Evolutionary conservation across 2,329 filamentous ascomycete species (phyloP), one percentile per base, ranked within the genome.

Genomic region (Didymella pomorum): DNA sequence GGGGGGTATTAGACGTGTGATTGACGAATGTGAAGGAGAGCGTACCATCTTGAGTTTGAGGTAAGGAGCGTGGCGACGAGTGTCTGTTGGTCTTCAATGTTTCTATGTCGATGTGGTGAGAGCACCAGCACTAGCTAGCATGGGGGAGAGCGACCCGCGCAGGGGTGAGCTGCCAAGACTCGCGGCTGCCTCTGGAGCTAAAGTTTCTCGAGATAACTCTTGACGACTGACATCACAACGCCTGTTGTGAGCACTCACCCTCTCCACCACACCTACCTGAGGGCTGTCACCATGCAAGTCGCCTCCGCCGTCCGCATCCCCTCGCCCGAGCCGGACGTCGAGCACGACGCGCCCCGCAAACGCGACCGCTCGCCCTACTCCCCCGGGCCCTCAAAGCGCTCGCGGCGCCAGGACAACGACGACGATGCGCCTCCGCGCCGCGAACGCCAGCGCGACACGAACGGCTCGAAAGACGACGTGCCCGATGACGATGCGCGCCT

Each of bases 401-500:
- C 79, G 80, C 59, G 68, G 48, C 62, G 58, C 41, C 62, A 68
- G 52, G 71, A 60, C 23, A 25, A 25, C 37, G 63, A 62, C 23
- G 61, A 63, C 20, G 72, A 75, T 52, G 78, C 80, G 33, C 48
- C 57, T 29, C 45, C 52, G 2, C 78, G 81, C 54, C 78, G 78
- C 79, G 3, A 92, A 91, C 70, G 92, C 93, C 39, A 91, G 92
- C 65, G 65, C 43, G 62, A 65, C 5, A 41, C 60, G 16, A 62
- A 60, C 25, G 49, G 23, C 25, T 23, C 5, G 31, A 64, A 61
- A 12, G 62, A 64, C 11, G 58, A 55, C 2, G 62, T 70, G 4
- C 61, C 69, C 3, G 73, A 70, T 18, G 72, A 76, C 59, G 74
- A 77, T 58, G 67, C 70, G 18, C 73, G 74, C 33, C 58, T 77